Evolutionary conservation across 1,139 yeast genomes (phyloP), one percentile per base, ranked within the genome.

Genomic region (Saccharomyces hybrid): DNA sequence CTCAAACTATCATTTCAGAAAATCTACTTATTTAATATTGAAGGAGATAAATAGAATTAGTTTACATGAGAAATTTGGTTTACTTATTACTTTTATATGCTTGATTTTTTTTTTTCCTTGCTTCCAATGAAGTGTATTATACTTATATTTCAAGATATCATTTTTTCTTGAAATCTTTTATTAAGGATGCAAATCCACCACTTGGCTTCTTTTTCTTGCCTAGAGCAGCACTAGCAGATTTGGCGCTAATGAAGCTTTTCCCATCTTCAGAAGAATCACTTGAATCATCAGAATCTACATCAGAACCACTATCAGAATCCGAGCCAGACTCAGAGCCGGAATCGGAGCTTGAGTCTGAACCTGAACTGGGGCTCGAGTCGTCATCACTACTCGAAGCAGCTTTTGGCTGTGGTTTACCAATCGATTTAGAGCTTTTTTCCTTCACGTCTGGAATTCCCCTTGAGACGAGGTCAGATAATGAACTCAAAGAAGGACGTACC

Each of bases 391-490:
- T 62, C 59, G 11, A 71, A 62, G 47, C 54, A 38, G 52, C 48
- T 38, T 51, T 79, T 80, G 56, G 72, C 72, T 23, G 44, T 16
- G 44, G 6, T 8, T 38, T 38, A 9, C 7, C 44, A 38, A 3
- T 80, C 82, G 52, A 58, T 16, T 60, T 60, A 4, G 72, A 65
- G 9, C 59, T 44, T 46, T 62, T 60, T 47, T 82, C 87, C 54
- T 73, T 76, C 1, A 83, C 87, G 26, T 80, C 86, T 1, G 88
- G 88, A 16, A 83, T 78, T 1, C 87, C 88, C 56, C 82, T 72
- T 26, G 75, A 71, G 1, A 78, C 83, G 53, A 83, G 71, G 57
- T 82, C 86, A n/a, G 78, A 77, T 46, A 83, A 69, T 0, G 86
- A 80, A 23, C 80, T 78, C 53, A 83, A 72, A 0, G 78, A 73